Base-by-base conservation (phyloP, 257 asterid genomes). In the Ajuga chamaepitys region DNA sequence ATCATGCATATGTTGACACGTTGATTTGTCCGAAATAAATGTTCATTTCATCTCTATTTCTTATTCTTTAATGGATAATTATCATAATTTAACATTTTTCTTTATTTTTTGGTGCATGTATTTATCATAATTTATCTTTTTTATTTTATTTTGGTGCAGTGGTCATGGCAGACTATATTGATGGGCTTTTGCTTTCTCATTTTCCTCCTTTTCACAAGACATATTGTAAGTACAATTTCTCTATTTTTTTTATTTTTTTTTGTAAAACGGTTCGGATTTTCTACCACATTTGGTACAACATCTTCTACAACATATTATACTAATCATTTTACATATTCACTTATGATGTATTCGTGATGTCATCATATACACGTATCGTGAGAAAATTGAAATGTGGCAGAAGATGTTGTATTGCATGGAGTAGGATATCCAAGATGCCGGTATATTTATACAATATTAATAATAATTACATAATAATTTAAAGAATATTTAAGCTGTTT, bases 151-250 rank as follows among this genome's bases (percentile, higher is more conserved):
- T 66, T 12, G 76, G 26, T 81, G 86, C 89, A 86, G 98, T 91
- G 98, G 98, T 88, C 96, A 16, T 91, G 98, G 98, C 91, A 88
- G 77, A 91, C 98, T 30, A 88, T 91, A 65, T 62, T 86, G 30
- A 84, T 88, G 98, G 98, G 96, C 10, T 72, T 88, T 67, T 86
- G 95, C 87, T 88, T 88, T 80, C 77, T 91, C 58, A 58, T 73
- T 22, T 77, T 86, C 77, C 96, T 88, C 18, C 95, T 91, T 42
- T 16, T 80, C 20, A 64, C 98, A 25, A 80, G 98, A 64, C 95
- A 91, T 70, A 73, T 88, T 11, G 98, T 91, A 78, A 12, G 96
- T 78, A 20, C 42, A 9, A 20, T 7, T 70, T 41, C n/a, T n/a
- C n/a, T n/a, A n/a, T 40, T 37, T 17, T 7, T 68, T 32, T 34